Base-by-base conservation (phyloP, 2,329 filamentous ascomycete species). In the Hymenoscyphus occultus region DNA sequence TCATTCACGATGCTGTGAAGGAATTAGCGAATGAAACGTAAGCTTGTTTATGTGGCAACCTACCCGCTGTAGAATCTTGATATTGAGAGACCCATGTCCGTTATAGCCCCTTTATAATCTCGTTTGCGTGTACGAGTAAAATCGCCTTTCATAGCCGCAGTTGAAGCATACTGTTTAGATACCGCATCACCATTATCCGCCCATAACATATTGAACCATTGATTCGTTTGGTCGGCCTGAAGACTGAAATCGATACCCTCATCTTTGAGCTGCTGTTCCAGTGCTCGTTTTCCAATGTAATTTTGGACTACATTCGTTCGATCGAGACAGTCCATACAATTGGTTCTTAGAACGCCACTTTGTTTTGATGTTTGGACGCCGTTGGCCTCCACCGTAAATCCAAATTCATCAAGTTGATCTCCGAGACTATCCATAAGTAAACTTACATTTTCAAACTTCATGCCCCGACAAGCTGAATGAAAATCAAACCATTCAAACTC, bases 281-380 rank as follows among this genome's bases (percentile, higher is more conserved):
- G 82, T 69, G 92, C 90, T 73, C 90, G 87, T 73, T 92, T 91
- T 5, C 86, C 95, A 75, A 93, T 93, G 0, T 93, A 95, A 74
- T 92, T 96, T 77, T 98, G 94, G 51, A 93, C 93, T 28, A 99
- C 93, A 71, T 98, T 98, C 1, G 95, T 99, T 28, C 95, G 87
- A 76, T 99, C 95, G 10, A 99, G 81, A 72, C 95, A 99, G 74
- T 99, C 95, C 95, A 99, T 98, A 77, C 95, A 99, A 74, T 99
- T 99, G 1, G 93, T 97, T 64, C 95, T 85, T n/a, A 98, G 76
- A 6, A 96, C 86, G 1, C 93, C 93, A 32, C 80, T 82, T 75
- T 97, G 93, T 58, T 75, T 79, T 4, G 74, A 71, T 16, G 77
- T 71, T 14, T 84, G 65, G 39, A 77, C 74, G 1, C 81, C 82